Conservation (phyloP, 2,329 filamentous ascomycete species). For the Fusarium setosum region DNA sequence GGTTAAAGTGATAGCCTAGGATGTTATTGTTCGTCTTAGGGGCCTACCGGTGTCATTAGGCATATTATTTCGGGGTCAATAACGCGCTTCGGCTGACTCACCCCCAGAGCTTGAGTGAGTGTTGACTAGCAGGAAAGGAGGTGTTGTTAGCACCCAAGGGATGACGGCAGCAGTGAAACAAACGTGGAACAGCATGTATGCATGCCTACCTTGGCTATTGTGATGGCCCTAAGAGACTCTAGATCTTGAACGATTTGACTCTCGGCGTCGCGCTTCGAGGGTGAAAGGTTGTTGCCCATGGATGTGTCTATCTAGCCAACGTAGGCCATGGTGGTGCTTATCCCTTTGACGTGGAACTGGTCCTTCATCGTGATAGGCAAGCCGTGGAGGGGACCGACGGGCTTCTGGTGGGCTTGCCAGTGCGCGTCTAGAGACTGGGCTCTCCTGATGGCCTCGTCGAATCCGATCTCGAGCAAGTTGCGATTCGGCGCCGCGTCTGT, state of each 20-base stretch:
- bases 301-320: constrained; percentile 42
- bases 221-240: constrained; percentile 35
- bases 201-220: constrained; percentile 41
- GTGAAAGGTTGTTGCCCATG: constrained; percentile 1
- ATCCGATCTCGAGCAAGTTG: not conserved
- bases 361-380: constrained; percentile 58
- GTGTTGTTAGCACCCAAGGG: not conserved
- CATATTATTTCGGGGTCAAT: not conserved
- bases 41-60: not conserved
- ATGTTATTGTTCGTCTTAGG: not conserved
- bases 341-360: constrained; percentile 68
- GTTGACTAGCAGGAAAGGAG: not conserved
- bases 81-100: not conserved
- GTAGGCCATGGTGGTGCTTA: constrained; percentile 57
- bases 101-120: not conserved
- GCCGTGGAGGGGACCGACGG: constrained; percentile 35
- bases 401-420: not conserved
- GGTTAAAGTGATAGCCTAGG: not conserved
- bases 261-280: constrained; percentile 7
- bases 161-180: not conserved
- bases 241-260: constrained; percentile 38
- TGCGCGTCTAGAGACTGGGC: not conserved
- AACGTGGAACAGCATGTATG: too few species aligned
- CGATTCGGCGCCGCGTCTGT: not conserved
- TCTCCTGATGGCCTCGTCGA: not conserved